Base-by-base conservation (phyloP, 257 asterid genomes). In the Paraleonurus japonicus region DNA sequence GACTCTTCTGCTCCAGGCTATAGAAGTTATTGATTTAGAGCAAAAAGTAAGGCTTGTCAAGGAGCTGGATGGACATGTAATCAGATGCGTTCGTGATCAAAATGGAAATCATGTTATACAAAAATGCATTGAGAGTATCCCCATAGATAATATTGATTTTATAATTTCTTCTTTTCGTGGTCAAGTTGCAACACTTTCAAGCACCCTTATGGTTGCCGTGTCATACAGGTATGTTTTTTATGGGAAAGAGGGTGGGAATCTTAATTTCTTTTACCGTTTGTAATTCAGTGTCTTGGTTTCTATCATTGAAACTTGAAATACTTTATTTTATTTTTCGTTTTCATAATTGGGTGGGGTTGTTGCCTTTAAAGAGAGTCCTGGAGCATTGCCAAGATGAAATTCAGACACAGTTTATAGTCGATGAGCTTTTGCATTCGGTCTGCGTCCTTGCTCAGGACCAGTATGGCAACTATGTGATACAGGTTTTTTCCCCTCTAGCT, bases 151-250 rank as follows among this genome's bases (percentile, higher is more conserved):
- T 7, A 86, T 86, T 63, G 80, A 78, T 12, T 86, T 88, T 74
- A 72, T 88, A 15, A 76, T 86, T 69, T 75, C 88, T 54, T 84
- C 86, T 12, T 88, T 86, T 59, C 84, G 75, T 41, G 92, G 88
- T 41, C 88, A 88, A 80, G 92, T 88, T 71, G 87, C 85, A 32
- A 70, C 79, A 39, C 90, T 88, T 71, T 86, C 95, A 88, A 81
- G 83, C 95, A 88, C 81, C 92, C 95, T 32, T 88, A 86, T 73
- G 95, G 95, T 45, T 86, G 92, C 61, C 92, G 95, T 71, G 95
- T 86, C 26, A 79, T 88, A 63, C 95, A 88, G 89, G 95, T 88
- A 63, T 54, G 48, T 45, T 53, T 51, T 16, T 41, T 13, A 10
- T 19, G 3, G 55, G 48, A n/a, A 19, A 35, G 39, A 23, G 48